Evolutionary conservation across 2,329 filamentous ascomycete genomes (phyloP).

Genomic region (Didymella keratinophila): DNA sequence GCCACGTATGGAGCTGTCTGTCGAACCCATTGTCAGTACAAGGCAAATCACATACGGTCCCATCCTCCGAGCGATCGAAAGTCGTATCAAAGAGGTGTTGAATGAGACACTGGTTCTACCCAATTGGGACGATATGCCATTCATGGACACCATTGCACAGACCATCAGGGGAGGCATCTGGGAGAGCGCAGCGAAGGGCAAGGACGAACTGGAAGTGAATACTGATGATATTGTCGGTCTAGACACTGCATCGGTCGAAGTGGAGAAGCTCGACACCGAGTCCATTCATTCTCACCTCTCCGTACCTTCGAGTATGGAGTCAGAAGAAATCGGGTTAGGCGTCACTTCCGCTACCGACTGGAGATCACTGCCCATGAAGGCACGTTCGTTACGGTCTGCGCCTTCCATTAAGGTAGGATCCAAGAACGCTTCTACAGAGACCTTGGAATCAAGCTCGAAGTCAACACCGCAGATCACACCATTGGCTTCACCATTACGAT

Average conservation of each 20-base stretch:
- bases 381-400: slow-evolving; percentile 66
- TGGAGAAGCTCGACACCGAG: slow-evolving; percentile 34
- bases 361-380: slow-evolving; percentile 43
- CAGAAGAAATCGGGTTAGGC: slow-evolving; percentile 29
- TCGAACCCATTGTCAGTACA: slow-evolving; percentile 94
- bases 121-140: slow-evolving; percentile 96
- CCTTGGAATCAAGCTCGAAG: slow-evolving; percentile 67
- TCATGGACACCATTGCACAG: slow-evolving; percentile 81
- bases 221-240: slow-evolving; percentile 16
- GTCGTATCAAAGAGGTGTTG: slow-evolving; percentile 90
- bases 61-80: slow-evolving; percentile 92
- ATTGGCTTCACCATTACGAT: slow-evolving; percentile 56
- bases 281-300: slow-evolving; percentile 33
- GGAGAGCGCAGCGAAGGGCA: slow-evolving; percentile 50
- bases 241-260: slow-evolving; percentile 26
- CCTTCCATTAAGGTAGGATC: slow-evolving; percentile 73
- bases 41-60: slow-evolving; percentile 94
- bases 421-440: slow-evolving; percentile 67
- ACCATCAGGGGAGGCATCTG: slow-evolving; percentile 86
- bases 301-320: slow-evolving; percentile 31
- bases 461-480: slow-evolving; percentile 65
- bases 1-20: slow-evolving; percentile 91
- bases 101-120: slow-evolving; percentile 90
- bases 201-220: slow-evolving; percentile 26
- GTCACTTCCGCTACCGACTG: slow-evolving; percentile 38